A percentile compares a stretch with the other conserved stretches of the same genome.
Conservation (phyloP, 1,284 basidiomycete genomes). For the Lentinula novae-zelandiae region DNA sequence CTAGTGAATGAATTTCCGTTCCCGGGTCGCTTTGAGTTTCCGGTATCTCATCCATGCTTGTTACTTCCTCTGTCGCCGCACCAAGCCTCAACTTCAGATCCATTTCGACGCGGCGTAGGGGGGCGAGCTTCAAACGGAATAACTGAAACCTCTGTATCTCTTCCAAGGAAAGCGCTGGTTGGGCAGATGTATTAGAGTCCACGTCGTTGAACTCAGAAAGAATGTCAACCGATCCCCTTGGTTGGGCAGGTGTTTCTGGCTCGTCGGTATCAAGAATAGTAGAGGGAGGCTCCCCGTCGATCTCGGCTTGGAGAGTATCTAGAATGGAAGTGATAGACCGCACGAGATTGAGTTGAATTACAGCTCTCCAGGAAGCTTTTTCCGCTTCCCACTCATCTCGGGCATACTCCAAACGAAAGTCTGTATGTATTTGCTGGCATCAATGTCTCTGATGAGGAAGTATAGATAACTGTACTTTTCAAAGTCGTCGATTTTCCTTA, state of each 20-base stretch:
- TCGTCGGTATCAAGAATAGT: neutral
- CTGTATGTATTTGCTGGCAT: slow-evolving; percentile 22
- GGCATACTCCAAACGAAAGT: slow-evolving; percentile 50
- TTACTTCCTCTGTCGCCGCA: slow-evolving; percentile 40
- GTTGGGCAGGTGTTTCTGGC: neutral
- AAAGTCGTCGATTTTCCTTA: slow-evolving; percentile 61
- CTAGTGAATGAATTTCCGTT: slow-evolving; percentile 24
- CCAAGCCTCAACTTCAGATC: slow-evolving; percentile 52
- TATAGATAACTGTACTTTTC: slow-evolving; percentile 45
- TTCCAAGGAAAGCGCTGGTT: neutral
- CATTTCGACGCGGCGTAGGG: slow-evolving; percentile 50
- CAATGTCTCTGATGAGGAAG: neutral
- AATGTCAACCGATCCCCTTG: neutral
- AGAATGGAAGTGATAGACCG: slow-evolving; percentile 55
- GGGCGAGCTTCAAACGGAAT: slow-evolving; percentile 47
- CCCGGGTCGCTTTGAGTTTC: slow-evolving; percentile 10
- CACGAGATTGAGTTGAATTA: slow-evolving; percentile 66
- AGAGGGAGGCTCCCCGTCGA: slow-evolving; percentile 26
- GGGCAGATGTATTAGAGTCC: neutral
- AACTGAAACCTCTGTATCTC: neutral
- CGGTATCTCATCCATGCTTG: slow-evolving; percentile 12
- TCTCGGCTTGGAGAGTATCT: slow-evolving; percentile 43
- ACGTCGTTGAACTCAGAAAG: neutral
- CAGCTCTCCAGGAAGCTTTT: slow-evolving; percentile 51
- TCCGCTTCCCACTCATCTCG: slow-evolving; percentile 51